Conservation (phyloP, 768 basidiomycete species). For the Boletus speciosus region DNA sequence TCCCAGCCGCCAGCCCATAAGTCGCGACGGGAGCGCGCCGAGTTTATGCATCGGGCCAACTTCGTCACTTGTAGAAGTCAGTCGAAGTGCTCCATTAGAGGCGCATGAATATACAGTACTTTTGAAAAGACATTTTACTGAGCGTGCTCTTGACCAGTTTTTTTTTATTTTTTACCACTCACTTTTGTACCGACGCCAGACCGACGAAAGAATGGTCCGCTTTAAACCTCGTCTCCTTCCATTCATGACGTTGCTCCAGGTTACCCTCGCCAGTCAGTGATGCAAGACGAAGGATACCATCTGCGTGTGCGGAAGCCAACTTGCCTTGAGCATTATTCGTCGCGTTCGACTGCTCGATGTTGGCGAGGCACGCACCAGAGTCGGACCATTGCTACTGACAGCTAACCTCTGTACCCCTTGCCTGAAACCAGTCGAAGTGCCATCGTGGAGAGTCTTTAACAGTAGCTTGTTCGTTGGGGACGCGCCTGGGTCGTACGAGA, state of each 20-base stretch:
- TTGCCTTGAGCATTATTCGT: constrained; percentile 42
- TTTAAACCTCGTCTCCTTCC: constrained; percentile 64
- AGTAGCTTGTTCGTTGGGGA: constrained; percentile 34
- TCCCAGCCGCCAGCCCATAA: constrained; percentile 66
- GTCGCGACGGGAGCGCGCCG: constrained; percentile 59
- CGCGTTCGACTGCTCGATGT: constrained; percentile 11
- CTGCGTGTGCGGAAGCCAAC: constrained; percentile 62
- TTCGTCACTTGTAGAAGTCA: constrained; percentile 35
- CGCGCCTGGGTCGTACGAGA: constrained; percentile 39
- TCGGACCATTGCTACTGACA: constrained; percentile 27
- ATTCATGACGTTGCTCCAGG: constrained; percentile 42
- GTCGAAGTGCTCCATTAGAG: constrained; percentile 68
- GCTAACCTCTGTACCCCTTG: constrained; percentile 41
- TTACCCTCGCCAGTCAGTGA: constrained; percentile 40
- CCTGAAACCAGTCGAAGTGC: constrained; percentile 30
- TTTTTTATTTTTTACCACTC: constrained; percentile 14
- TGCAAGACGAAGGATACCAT: constrained; percentile 52
- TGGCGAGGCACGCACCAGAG: constrained; percentile 36
- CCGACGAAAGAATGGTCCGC: constrained; percentile 58
- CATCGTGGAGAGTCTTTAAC: constrained; percentile 35
- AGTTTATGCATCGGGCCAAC: constrained; percentile 22
- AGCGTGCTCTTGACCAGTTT: not conserved
- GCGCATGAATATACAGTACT: constrained; percentile 64
- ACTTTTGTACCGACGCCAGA: constrained; percentile 51
- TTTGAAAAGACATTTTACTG: not conserved